These are phyloP conservation scores for Chloromonas sp. DNA, from an alignment of 163 green algal genomes.

Conservation along the genomic window DNA sequence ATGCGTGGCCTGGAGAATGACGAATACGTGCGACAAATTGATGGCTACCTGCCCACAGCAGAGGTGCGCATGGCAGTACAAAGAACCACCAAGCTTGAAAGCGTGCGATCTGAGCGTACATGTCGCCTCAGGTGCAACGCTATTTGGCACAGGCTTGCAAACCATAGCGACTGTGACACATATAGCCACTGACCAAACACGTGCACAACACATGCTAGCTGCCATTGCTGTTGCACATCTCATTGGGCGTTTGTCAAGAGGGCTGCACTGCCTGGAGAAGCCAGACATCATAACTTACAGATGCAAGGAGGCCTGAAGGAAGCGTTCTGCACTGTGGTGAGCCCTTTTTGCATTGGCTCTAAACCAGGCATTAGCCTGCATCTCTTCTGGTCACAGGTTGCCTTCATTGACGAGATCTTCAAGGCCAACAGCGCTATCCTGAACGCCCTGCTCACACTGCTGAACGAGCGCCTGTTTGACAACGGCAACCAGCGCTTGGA, in stretches of 20 bases:
- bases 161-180: background rate
- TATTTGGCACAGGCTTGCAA: background rate
- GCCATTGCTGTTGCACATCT: no score
- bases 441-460: slow-evolving; percentile 92
- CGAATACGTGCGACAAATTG: slow-evolving; percentile 47
- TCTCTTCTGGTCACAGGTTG: slow-evolving; percentile 43
- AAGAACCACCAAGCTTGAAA: background rate
- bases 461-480: slow-evolving; percentile 91
- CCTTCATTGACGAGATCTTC: slow-evolving; percentile 96
- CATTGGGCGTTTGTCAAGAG: no score
- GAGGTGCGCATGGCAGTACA: slow-evolving; percentile 19
- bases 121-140: background rate
- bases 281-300: no score
- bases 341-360: no score
- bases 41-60: slow-evolving; percentile 48
- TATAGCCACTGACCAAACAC: background rate
- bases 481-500: slow-evolving; percentile 73
- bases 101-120: background rate
- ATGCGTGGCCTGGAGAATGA: slow-evolving; percentile 68
- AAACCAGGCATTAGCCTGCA: no score
- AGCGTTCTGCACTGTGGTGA: no score
- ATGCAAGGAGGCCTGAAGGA: no score
- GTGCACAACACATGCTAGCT: background rate
- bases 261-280: no score
- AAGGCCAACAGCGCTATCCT: slow-evolving; percentile 94